Evolutionary conservation across 1,139 yeast species (phyloP), one percentile per base, ranked within the genome.

Genomic region (Entelexis paramagnoliae): DNA sequence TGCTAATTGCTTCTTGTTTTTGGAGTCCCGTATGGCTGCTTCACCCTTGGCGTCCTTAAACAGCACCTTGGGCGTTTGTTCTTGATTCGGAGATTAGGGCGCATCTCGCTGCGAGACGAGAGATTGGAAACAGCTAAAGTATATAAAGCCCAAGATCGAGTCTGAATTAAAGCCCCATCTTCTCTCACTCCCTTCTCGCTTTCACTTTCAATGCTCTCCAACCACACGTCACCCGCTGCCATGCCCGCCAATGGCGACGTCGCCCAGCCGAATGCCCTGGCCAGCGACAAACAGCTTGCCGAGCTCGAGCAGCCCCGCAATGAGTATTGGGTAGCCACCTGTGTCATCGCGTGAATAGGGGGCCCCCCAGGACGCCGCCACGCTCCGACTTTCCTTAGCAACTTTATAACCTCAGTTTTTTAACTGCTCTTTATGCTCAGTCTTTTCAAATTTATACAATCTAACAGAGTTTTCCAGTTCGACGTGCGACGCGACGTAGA

Each of bases 241-340:
- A 13, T 22, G 7, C 14, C 29, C 13, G 16, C 19, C 8, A 5
- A 30, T 9, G 22, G 7, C 10, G 17, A 26, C 24, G 9, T 20
- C 13, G 19, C 40, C n/a, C 28, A n/a, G 48, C 7, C 48, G 13
- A 26, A 34, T 9, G 13, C 33, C 14, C 5, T 16, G 11, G 28
- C 14, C 14, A 19, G 14, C 10, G 43, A 24, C 22, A 39, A 39
- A 30, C 43, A 39, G 43, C 40, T 19, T 10, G 39, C 26, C 22
- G 48, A 44, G 33, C 14, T 44, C 24, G 48, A 44, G 34, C 48
- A 33, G 17, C 38, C 41, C 13, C 40, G 28, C 16, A 35, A 34
- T 11, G 40, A 44, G 9, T 24, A 16, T 34, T 44, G 38, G 40
- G 14, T 26, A 8, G 19, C 22, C 9, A 30, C 20, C 13, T 34